Percentiles rank a stretch among this genome's conserved stretches.
These are phyloP conservation scores for Termitomyces sp. DNA, from an alignment of 768 basidiomycete species.

Conservation along the genomic window DNA sequence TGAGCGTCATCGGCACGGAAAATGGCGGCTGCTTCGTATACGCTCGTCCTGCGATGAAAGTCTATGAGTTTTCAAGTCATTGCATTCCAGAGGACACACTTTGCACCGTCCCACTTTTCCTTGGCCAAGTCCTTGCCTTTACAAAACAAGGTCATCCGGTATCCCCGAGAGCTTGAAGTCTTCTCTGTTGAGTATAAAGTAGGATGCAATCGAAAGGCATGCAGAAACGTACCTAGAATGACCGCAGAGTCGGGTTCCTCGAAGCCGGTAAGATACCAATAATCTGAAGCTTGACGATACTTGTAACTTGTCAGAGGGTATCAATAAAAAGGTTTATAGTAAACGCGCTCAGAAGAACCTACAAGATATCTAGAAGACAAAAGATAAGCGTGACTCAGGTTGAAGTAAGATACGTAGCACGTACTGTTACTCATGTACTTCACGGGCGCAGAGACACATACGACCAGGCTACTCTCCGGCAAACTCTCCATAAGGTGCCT, in stretches of 20 bases:
- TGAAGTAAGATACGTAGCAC: neutral
- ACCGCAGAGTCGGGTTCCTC: slow-evolving; percentile 90
- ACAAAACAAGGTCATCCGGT: slow-evolving; percentile 83
- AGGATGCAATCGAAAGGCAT: neutral
- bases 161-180: slow-evolving; percentile 64
- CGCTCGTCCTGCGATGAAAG: slow-evolving; percentile 45
- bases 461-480: slow-evolving; percentile 67
- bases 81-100: slow-evolving; percentile 26
- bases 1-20: slow-evolving; percentile 79
- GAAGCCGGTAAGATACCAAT: slow-evolving; percentile 96
- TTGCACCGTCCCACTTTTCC: slow-evolving; percentile 92
- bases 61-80: neutral
- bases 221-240: slow-evolving; percentile 57
- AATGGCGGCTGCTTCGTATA: slow-evolving; percentile 54
- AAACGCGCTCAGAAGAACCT: slow-evolving; percentile 23
- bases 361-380: slow-evolving; percentile 61
- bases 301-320: slow-evolving; percentile 63
- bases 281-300: slow-evolving; percentile 87
- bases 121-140: slow-evolving; percentile 66
- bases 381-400: slow-evolving; percentile 24
- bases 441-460: slow-evolving; percentile 72
- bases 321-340: neutral
- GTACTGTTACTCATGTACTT: slow-evolving; percentile 83
- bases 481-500: slow-evolving; percentile 66
- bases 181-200: slow-evolving; percentile 47